Conservation (phyloP, 148 eudicot species). For the Limonium bicolor region DNA sequence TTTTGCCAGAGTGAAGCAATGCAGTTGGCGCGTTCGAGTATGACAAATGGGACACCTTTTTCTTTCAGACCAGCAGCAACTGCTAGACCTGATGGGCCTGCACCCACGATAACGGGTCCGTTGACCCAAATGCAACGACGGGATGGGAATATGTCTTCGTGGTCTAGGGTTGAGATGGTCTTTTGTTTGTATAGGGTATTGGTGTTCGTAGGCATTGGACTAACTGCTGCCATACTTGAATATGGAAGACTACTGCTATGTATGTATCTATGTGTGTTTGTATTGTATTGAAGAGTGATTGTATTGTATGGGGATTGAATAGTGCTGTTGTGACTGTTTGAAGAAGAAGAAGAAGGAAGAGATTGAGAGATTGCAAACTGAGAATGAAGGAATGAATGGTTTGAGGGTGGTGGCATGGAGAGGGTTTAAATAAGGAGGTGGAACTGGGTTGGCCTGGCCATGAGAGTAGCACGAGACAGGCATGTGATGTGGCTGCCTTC, state of each 20-base stretch:
- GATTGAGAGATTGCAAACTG: conserved; percentile 9
- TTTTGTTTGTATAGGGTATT: conserved; percentile 8
- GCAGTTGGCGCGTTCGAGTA: conserved; percentile 70
- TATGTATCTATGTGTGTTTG: background rate
- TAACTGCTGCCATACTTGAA: too few species aligned
- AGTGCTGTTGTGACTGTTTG: background rate
- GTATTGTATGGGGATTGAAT: background rate
- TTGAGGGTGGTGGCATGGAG: too few species aligned
- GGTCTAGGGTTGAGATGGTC: conserved; percentile 20
- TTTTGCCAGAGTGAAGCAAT: conserved; percentile 75
- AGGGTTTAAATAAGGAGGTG: conserved; percentile 41
- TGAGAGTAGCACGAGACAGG: conserved; percentile 19
- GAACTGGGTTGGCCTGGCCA: too few species aligned
- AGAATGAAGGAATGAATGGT: conserved; percentile 30
- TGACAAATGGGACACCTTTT: conserved; percentile 49
- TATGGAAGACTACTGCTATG: background rate
- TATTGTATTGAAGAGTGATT: background rate
- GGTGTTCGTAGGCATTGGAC: conserved; percentile 1
- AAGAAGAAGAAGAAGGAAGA: background rate
- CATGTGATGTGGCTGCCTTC: conserved; percentile 27
- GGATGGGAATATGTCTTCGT: conserved; percentile 26
- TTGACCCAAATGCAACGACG: conserved; percentile 48
- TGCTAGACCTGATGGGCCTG: conserved; percentile 69
- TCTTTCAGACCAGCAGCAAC: conserved; percentile 64
- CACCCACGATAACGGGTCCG: conserved; percentile 73